Evolutionary conservation across 257 asterid species (phyloP), one percentile per base, ranked within the genome.

Genomic region (Scutellaria minor): DNA sequence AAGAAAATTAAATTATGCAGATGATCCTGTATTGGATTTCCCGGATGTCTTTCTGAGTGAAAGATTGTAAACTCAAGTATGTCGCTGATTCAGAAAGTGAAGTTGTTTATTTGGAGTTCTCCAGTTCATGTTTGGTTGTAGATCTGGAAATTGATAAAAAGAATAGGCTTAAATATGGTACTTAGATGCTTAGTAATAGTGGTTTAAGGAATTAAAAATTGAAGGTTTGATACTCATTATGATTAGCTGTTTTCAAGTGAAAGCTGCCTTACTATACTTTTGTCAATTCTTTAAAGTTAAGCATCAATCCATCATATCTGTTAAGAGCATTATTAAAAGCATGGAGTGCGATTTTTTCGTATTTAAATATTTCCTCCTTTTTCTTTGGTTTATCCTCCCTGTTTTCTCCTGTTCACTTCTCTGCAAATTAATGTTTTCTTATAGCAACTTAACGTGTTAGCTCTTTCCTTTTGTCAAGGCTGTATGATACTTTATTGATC

Each of bases 241-340:
- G 71, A 27, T 41, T 69, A 3, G 64, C 12, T 54, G 71, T 39
- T 15, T 55, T 65, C 48, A 65, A 59, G 62, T 64, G 63, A 60
- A 63, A 76, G 76, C 73, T 76, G 53, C 69, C 55, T 60, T 42
- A 63, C 75, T 74, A 55, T 66, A 64, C n/a, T 75, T 52, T 56
- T 62, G 69, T 52, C 70, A 45, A 47, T 66, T 37, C 79, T 80
- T 73, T 42, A 66, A 80, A 77, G 83, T 79, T 57, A 83, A 67
- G 79, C 56, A 74, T 70, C 47, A 39, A 56, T 27, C 45, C 42
- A 47, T 60, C 53, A 71, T 51, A 70, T 55, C 76, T 37, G n/a
- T 14, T 46, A 20, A 14, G 51, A 31, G 10, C 45, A 71, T 61
- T 76, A 52, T 61, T 20, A 59, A 56, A 48, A 46, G 51, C 35